A percentile compares a stretch with the other conserved stretches of the same genome.
Evolutionary conservation across 495 filamentous ascomycete species (phyloP).

Genomic region (Monascus purpureus): DNA sequence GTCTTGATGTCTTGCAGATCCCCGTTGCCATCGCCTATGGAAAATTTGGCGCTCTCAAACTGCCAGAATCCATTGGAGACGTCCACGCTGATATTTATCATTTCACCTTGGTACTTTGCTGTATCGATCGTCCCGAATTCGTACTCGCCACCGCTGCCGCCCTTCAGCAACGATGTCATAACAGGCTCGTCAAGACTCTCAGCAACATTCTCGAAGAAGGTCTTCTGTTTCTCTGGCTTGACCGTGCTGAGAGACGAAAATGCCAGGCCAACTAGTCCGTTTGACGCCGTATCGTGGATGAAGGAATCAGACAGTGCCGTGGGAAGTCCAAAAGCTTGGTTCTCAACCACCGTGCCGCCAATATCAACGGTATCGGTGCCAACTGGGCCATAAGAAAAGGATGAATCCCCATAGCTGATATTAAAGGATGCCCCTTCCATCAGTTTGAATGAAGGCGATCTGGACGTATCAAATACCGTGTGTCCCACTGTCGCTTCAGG

Average conservation of each 20-base stretch:
- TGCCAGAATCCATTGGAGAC: constrained; percentile 60
- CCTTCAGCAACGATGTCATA: constrained; percentile 57
- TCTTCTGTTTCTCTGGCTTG: constrained; percentile 49
- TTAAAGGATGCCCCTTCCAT: constrained; percentile 40
- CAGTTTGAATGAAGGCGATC: constrained; percentile 40
- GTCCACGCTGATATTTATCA: constrained; percentile 53
- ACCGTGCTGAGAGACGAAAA: constrained; percentile 67
- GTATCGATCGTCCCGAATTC: constrained; percentile 63
- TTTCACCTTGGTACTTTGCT: constrained; percentile 46
- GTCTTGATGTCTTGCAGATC: constrained; percentile 13
- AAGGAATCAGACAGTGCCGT: constrained; percentile 49
- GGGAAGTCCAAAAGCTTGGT: constrained; percentile 61
- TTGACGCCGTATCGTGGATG: constrained; percentile 41
- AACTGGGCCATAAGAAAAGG: constrained; percentile 49
- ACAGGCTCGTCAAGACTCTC: constrained; percentile 48
- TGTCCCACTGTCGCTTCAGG: constrained; percentile 31
- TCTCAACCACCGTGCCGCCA: constrained; percentile 51
- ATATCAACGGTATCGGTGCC: constrained; percentile 62
- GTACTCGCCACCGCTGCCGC: constrained; percentile 49
- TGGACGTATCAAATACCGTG: constrained; percentile 44
- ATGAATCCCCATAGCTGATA: constrained; percentile 65
- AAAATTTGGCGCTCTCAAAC: constrained; percentile 44
- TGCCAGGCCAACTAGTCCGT: constrained; percentile 67
- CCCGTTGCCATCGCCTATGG: constrained; percentile 29
- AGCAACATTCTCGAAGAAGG: constrained; percentile 71